Conservation (phyloP, 225 moss, liverwort and hornwort species). For the Bryum argenteum region DNA sequence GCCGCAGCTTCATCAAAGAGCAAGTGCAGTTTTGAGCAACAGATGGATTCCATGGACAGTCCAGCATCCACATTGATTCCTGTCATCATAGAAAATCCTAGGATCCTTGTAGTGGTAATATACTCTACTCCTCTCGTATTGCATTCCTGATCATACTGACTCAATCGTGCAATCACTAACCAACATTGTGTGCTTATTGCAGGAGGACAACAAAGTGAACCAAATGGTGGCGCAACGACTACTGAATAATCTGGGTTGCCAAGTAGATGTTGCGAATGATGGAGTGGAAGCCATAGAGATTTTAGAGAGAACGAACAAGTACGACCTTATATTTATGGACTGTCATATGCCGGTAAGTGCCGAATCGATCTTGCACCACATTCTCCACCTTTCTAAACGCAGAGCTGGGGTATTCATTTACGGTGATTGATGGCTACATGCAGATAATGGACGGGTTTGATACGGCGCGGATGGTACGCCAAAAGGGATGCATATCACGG, state of each 20-base stretch:
- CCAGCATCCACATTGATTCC: slow-evolving; percentile 27
- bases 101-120: slow-evolving; percentile 55
- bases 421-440: too few relatives aligned
- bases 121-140: slow-evolving; percentile 1
- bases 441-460: slow-evolving; percentile 50
- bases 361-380: not conserved
- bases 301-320: slow-evolving; percentile 35
- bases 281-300: slow-evolving; percentile 47
- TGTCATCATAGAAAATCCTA: slow-evolving; percentile 37
- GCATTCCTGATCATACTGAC: too few relatives aligned
- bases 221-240: slow-evolving; percentile 53
- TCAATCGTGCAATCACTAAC: too few relatives aligned
- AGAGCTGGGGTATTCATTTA: too few relatives aligned
- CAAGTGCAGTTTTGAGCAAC: slow-evolving; percentile 29
- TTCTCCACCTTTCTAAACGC: too few relatives aligned
- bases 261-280: slow-evolving; percentile 45
- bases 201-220: slow-evolving; percentile 61
- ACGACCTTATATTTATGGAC: slow-evolving; percentile 55
- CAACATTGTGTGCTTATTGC: too few relatives aligned
- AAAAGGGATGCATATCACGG: slow-evolving; percentile 38
- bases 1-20: slow-evolving; percentile 22
- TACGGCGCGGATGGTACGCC: slow-evolving; percentile 41
- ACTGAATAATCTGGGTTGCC: slow-evolving; percentile 48
- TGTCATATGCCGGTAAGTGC: slow-evolving; percentile 54
- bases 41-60: slow-evolving; percentile 33